phyloP scores from a whole-genome alignment of 768 basidiomycete species.

The Lentinula edodes region DNA sequence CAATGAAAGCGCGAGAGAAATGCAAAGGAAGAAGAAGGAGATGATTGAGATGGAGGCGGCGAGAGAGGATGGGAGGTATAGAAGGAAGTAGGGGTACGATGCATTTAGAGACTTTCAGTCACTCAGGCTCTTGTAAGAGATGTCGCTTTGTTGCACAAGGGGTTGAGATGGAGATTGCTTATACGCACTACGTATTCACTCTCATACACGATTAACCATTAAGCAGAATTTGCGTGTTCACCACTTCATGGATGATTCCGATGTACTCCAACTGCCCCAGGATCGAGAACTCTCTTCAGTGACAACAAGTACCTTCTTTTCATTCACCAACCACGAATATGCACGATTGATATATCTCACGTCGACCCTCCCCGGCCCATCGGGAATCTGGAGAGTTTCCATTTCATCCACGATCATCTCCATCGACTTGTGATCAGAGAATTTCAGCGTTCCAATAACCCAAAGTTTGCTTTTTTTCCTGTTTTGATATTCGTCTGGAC shows the following conservation, averaged over 20 bases:
- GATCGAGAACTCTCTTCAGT: too few relatives aligned
- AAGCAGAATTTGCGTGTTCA: too few relatives aligned
- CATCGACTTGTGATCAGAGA: background rate
- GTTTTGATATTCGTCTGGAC: too few relatives aligned
- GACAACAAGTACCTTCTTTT: too few relatives aligned
- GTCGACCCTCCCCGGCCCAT: background rate
- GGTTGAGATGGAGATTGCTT: too few relatives aligned
- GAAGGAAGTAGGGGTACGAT: constrained; percentile 8
- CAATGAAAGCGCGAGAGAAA: constrained; percentile 66
- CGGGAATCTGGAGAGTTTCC: background rate
- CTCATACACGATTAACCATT: too few relatives aligned
- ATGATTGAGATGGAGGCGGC: constrained; percentile 55
- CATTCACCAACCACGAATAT: too few relatives aligned
- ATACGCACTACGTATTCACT: too few relatives aligned
- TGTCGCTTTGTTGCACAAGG: too few relatives aligned
- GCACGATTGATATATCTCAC: background rate
- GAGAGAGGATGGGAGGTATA: constrained; percentile 38
- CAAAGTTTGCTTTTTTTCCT: too few relatives aligned
- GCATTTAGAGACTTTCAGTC: background rate
- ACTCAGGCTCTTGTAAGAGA: background rate
- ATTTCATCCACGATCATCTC: background rate
- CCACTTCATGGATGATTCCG: too few relatives aligned
- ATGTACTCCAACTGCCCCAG: too few relatives aligned
- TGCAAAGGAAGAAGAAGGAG: constrained; percentile 61
- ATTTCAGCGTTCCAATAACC: background rate